Conservation (phyloP, 768 basidiomycete species). For the Mycena galopus region DNA sequence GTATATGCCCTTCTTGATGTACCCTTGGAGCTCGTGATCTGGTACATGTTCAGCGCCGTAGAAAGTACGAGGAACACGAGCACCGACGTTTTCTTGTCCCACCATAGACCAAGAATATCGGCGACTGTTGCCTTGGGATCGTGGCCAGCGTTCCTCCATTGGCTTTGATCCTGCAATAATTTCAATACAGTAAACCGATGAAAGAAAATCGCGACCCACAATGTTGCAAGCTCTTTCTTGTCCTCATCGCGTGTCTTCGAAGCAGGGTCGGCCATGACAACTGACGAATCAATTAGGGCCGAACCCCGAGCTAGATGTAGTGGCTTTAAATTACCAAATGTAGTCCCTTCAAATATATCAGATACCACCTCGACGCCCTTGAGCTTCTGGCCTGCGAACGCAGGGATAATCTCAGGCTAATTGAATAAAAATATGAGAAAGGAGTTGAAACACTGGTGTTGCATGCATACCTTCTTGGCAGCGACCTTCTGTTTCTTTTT, state of each 20-base stretch:
- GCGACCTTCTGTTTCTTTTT: constrained; percentile 73
- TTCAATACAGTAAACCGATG: not conserved
- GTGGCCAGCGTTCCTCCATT: constrained; percentile 78
- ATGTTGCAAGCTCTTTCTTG: constrained; percentile 75
- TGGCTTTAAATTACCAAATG: constrained; percentile 69
- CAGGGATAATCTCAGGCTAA: constrained; percentile 72
- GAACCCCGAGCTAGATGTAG: not conserved
- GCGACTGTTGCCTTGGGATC: constrained; percentile 66
- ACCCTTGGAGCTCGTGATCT: constrained; percentile 65
- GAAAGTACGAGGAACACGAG: not conserved
- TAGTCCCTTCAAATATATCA: constrained; percentile 79
- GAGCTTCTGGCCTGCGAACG: constrained; percentile 74
- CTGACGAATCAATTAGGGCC: constrained; percentile 52
- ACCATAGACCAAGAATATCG: constrained; percentile 74
- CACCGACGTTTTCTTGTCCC: constrained; percentile 77
- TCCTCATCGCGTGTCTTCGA: constrained; percentile 75
- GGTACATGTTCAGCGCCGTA: not conserved
- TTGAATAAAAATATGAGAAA: not conserved
- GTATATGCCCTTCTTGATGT: constrained; percentile 77
- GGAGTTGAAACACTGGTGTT: not conserved
- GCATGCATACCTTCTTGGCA: constrained; percentile 63
- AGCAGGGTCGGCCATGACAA: constrained; percentile 82
- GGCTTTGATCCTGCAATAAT: constrained; percentile 70
- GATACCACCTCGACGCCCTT: constrained; percentile 71
- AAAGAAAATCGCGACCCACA: constrained; percentile 53